Evolutionary conservation across 1,139 yeast genomes (phyloP).

Genomic region (Groenewaldozyma auringiensis): DNA sequence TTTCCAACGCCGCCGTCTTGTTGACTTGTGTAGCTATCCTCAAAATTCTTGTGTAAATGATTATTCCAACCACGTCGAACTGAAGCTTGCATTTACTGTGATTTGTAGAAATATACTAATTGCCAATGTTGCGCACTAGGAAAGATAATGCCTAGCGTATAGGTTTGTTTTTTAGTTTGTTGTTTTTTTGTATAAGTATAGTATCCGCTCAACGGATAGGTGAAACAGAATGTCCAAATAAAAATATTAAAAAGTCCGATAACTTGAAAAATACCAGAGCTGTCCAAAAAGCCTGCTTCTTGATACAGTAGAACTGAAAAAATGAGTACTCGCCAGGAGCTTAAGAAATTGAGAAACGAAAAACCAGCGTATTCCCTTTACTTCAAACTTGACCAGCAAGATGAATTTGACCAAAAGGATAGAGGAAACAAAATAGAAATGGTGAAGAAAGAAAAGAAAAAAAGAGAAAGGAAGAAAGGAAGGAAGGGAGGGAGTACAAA

Average conservation of each 20-base stretch:
- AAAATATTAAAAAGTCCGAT: slow-evolving; percentile 6
- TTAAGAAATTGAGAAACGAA: slow-evolving; percentile 10
- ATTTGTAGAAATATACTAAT: not conserved
- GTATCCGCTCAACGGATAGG: slow-evolving; percentile 7
- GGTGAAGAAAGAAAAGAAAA: slow-evolving; percentile 8
- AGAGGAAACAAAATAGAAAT: too few species aligned
- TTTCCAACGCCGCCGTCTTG: slow-evolving; percentile 5
- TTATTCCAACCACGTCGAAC: not conserved
- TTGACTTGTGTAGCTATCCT: slow-evolving; percentile 13
- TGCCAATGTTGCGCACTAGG: slow-evolving; percentile 7
- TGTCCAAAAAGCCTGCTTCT: slow-evolving; percentile 7
- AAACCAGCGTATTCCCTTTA: slow-evolving; percentile 5
- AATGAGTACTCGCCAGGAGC: slow-evolving; percentile 22
- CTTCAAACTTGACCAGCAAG: slow-evolving; percentile 25
- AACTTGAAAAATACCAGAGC: slow-evolving; percentile 6
- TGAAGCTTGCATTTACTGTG: slow-evolving; percentile 1
- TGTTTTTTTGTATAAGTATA: not conserved
- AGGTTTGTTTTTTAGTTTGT: not conserved
- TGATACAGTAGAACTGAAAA: slow-evolving; percentile 5
- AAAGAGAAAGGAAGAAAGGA: slow-evolving; percentile 7
- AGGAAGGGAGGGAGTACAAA: slow-evolving; percentile 9
- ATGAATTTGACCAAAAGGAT: too few species aligned
- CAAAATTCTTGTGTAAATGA: slow-evolving; percentile 8
- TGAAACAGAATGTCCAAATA: not conserved
- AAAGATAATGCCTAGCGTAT: not conserved